phyloP scores from a whole-genome alignment of 225 moss, liverwort and hornwort genomes.

The Pseudoscleropodium purum region DNA sequence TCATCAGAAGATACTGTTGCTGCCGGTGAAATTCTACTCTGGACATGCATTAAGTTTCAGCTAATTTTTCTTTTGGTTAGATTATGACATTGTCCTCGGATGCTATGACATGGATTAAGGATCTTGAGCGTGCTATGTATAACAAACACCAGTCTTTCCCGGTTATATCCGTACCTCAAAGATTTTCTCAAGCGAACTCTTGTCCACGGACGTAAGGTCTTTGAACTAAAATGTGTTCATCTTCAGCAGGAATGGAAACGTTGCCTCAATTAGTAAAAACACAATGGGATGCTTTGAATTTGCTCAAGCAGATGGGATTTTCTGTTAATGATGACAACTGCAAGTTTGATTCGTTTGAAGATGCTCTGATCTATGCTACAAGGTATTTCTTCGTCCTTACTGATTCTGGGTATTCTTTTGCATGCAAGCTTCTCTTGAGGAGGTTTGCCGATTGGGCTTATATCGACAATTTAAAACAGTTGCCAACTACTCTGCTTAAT shows the following conservation, averaged over 20 bases:
- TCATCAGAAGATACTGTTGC: conserved; percentile 24
- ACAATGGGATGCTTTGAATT: conserved; percentile 63
- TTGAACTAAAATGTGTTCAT: neutral
- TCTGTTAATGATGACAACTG: conserved; percentile 63
- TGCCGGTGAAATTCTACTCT: neutral
- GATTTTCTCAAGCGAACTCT: neutral
- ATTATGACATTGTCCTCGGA: neutral
- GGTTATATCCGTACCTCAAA: neutral
- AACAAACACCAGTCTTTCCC: neutral
- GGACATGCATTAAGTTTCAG: neutral
- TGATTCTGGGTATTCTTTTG: neutral
- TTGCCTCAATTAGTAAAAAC: conserved; percentile 23
- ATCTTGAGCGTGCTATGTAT: neutral
- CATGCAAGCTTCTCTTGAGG: neutral
- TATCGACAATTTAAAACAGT: neutral
- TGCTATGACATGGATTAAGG: neutral
- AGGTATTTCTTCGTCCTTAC: conserved; percentile 25
- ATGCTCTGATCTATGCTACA: conserved; percentile 60
- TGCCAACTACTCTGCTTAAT: neutral
- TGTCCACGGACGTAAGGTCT: neutral
- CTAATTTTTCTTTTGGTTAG: neutral
- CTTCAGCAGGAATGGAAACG: conserved; percentile 20
- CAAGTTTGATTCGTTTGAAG: conserved; percentile 53
- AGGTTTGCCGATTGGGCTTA: neutral
- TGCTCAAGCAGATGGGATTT: conserved; percentile 56